Conservation (phyloP, 176 grass and related monocot genomes). For the Eragrostis nindensis region DNA sequence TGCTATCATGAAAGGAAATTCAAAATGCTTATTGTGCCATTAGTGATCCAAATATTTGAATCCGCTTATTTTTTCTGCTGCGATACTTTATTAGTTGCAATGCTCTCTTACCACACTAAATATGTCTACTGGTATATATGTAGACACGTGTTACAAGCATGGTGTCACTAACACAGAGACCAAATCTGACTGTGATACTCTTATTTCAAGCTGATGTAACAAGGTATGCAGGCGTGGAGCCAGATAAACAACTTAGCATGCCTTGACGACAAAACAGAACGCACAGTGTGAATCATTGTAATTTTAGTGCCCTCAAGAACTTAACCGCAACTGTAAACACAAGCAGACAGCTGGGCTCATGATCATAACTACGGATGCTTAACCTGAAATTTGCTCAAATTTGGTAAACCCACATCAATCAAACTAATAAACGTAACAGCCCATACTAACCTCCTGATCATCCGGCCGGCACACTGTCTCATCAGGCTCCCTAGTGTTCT, state of each 20-base stretch:
- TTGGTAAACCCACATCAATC: too few relatives aligned
- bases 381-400: not conserved
- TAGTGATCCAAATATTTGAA: not conserved
- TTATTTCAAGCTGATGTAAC: not conserved
- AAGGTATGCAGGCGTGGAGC: not conserved
- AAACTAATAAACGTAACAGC: not conserved
- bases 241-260: not conserved
- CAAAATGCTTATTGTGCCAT: not conserved
- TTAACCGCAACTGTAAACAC: not conserved
- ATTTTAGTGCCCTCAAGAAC: not conserved
- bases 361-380: not conserved
- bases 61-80: not conserved
- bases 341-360: not conserved
- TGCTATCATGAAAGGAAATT: not conserved
- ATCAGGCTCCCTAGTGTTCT: constrained; percentile 88
- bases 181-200: not conserved
- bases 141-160: not conserved
- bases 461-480: constrained; percentile 81
- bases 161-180: not conserved
- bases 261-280: not conserved
- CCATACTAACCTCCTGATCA: constrained; percentile 70
- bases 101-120: not conserved
- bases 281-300: not conserved
- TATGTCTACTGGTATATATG: not conserved
- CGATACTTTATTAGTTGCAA: not conserved